Percentiles rank a stretch among this genome's conserved stretches.
Evolutionary conservation across 176 grass and related monocot species (phyloP).

Genomic region (Pontederia crassipes): DNA sequence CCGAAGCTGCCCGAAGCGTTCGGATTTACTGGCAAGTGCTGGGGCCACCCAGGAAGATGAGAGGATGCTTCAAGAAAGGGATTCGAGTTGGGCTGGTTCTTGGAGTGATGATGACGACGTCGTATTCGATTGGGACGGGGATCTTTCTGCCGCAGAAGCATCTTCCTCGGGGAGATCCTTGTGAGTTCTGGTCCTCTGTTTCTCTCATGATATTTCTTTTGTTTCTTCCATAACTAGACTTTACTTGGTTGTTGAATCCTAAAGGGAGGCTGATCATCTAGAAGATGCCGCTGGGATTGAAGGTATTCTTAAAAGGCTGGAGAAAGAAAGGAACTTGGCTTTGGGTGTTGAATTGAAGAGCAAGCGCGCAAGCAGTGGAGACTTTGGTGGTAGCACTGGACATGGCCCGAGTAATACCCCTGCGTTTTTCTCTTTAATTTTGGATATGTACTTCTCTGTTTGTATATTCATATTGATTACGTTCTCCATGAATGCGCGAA

Average conservation of each 20-base stretch:
- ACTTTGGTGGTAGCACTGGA: background rate
- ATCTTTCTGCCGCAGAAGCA: constrained; percentile 3
- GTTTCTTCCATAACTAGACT: background rate
- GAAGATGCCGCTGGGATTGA: constrained; percentile 23
- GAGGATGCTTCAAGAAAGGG: background rate
- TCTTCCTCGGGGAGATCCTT: constrained; percentile 35
- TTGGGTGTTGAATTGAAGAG: background rate
- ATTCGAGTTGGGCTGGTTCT: background rate
- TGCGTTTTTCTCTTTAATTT: constrained; percentile 12
- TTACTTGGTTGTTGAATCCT: background rate
- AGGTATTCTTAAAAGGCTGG: constrained; percentile 41
- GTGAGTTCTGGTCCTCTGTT: constrained; percentile 17
- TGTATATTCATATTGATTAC: background rate
- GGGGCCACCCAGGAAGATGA: constrained; percentile 3
- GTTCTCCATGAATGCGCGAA: too few relatives aligned
- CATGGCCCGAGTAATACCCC: constrained; percentile 18
- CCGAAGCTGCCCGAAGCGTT: background rate
- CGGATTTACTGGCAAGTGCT: background rate
- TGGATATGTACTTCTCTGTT: background rate
- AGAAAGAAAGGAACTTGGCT: constrained; percentile 29
- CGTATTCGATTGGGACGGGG: background rate
- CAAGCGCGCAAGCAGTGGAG: constrained; percentile 1
- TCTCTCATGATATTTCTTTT: background rate
- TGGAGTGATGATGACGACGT: background rate
- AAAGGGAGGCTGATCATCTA: constrained; percentile 19